phyloP scores from a whole-genome alignment of 306 rosid species.

The Hippophae rhamnoides region DNA sequence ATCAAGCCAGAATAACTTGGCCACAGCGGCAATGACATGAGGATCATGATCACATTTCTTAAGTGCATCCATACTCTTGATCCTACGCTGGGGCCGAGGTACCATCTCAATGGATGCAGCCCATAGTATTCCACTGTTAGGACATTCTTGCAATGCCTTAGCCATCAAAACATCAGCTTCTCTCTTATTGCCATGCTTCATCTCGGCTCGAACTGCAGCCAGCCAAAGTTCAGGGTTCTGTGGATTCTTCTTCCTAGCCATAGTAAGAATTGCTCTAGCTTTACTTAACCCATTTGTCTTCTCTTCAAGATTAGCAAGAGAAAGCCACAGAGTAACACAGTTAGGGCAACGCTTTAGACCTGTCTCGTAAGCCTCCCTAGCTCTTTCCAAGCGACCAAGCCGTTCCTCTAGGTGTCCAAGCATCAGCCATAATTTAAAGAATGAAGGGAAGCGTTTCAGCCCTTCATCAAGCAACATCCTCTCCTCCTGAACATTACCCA shows the following conservation, averaged over 20 bases:
- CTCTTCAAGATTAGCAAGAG: conserved; percentile 82
- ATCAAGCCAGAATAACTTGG: conserved; percentile 78
- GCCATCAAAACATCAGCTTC: conserved; percentile 93
- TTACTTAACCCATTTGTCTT: conserved; percentile 74
- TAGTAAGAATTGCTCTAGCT: conserved; percentile 84
- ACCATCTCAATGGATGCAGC: conserved; percentile 90
- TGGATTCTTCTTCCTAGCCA: conserved; percentile 83
- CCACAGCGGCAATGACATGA: conserved; percentile 75
- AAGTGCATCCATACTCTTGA: conserved; percentile 79
- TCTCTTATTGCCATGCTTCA: conserved; percentile 70
- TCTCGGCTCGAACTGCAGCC: conserved; percentile 78
- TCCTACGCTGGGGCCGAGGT: conserved; percentile 85
- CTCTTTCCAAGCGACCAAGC: conserved; percentile 52
- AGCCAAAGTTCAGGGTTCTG: conserved; percentile 89
- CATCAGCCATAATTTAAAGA: conserved; percentile 87
- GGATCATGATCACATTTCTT: conserved; percentile 92
- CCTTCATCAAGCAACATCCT: conserved; percentile 75
- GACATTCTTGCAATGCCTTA: conserved; percentile 81
- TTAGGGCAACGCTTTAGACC: conserved; percentile 68
- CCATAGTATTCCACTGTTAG: conserved; percentile 80
- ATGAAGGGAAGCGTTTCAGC: conserved; percentile 61
- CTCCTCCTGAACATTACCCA: conserved; percentile 66
- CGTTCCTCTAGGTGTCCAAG: conserved; percentile 88
- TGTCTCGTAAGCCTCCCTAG: conserved; percentile 65
- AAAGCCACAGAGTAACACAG: conserved; percentile 69